Conservation (phyloP, 805 yeast genomes). For the Brettanomyces custersianus region DNA sequence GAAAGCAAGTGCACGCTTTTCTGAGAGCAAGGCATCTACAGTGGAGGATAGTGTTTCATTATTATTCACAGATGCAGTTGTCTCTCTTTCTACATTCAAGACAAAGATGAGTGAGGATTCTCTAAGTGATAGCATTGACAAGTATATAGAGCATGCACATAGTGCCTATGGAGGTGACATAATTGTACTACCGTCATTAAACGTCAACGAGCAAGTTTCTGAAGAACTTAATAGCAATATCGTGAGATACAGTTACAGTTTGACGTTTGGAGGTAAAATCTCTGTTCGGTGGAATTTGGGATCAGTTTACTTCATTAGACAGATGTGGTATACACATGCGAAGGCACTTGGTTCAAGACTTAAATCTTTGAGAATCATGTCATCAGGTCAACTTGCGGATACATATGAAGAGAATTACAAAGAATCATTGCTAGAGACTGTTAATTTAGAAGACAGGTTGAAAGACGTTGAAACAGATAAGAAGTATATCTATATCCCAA, state of each 20-base stretch:
- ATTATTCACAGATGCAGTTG: slow-evolving; percentile 50
- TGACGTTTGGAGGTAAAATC: slow-evolving; percentile 81
- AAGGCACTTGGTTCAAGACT: slow-evolving; percentile 60
- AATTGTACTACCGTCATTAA: slow-evolving; percentile 68
- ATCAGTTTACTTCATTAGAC: slow-evolving; percentile 78
- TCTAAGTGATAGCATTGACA: slow-evolving; percentile 33
- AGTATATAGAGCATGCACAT: slow-evolving; percentile 46
- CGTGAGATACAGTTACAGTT: slow-evolving; percentile 59
- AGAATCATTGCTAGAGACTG: slow-evolving; percentile 24
- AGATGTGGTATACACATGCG: slow-evolving; percentile 85
- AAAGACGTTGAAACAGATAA: slow-evolving; percentile 39
- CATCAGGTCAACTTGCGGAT: slow-evolving; percentile 27
- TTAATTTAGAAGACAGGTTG: slow-evolving; percentile 31
- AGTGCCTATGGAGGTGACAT: slow-evolving; percentile 73
- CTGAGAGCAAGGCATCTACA: slow-evolving; percentile 36
- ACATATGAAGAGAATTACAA: slow-evolving; percentile 24
- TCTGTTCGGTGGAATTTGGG: slow-evolving; percentile 94
- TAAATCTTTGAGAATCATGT: slow-evolving; percentile 27
- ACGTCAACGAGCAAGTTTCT: slow-evolving; percentile 67
- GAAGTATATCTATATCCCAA: slow-evolving; percentile 48
- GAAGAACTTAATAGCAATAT: slow-evolving; percentile 43
- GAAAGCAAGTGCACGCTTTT: slow-evolving; percentile 42
- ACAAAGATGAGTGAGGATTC: slow-evolving; percentile 37
- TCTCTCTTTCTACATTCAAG: slow-evolving; percentile 58
- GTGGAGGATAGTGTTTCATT: slow-evolving; percentile 52